Conservation (phyloP, 192 early-diverging fungal genomes). For the Piromyces finnis region DNA sequence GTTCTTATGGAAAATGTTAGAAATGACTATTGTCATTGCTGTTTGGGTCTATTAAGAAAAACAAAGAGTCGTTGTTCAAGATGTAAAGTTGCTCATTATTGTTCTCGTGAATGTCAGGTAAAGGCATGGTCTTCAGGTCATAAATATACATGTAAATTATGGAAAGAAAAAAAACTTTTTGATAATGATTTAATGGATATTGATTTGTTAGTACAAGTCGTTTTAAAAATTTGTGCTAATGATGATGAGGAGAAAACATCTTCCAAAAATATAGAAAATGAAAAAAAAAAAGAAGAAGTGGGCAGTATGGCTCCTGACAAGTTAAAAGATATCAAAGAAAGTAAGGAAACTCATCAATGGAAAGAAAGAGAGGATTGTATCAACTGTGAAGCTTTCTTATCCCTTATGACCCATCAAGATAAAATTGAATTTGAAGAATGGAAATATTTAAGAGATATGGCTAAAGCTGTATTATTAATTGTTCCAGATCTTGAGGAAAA, state of each 20-base stretch:
- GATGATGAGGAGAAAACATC: neutral
- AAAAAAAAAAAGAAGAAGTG: neutral
- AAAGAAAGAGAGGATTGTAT: neutral
- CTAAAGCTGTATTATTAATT: neutral
- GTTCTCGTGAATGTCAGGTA: neutral
- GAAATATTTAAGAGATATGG: neutral
- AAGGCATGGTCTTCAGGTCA: neutral
- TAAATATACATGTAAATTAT: neutral
- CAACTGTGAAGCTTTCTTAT: neutral
- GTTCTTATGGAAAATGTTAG: neutral
- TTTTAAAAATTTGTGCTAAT: neutral
- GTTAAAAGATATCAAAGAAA: neutral
- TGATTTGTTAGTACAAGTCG: neutral
- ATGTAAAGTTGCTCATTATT: neutral
- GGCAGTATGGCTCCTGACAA: neutral
- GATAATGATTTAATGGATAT: neutral
- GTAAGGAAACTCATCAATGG: neutral
- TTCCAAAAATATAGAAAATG: too few species aligned
- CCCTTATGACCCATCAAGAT: neutral
- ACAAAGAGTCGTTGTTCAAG: neutral
- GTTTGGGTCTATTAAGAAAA: neutral
- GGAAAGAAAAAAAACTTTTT: neutral
- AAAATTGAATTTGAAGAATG: neutral
- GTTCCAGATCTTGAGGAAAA: neutral
- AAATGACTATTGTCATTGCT: neutral